phyloP scores from a whole-genome alignment of 1,284 basidiomycete species.

The Cutaneotrichosporon mucoides region DNA sequence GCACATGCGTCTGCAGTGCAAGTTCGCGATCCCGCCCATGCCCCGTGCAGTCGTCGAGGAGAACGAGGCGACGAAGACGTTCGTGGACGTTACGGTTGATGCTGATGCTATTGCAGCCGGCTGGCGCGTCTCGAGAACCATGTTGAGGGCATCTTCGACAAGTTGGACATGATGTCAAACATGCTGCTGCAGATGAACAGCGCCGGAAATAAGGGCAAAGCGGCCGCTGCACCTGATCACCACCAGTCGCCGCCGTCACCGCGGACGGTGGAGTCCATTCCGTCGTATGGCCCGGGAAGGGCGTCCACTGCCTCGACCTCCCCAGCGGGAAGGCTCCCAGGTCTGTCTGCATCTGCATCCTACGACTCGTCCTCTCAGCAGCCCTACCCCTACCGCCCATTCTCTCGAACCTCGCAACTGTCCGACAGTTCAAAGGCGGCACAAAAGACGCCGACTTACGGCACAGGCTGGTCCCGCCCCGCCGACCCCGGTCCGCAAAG shows the following conservation, averaged over 20 bases:
- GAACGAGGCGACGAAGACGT: slow-evolving; percentile 8
- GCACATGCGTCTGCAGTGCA: slow-evolving; percentile 22
- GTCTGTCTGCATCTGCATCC: not conserved
- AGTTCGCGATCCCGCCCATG: slow-evolving; percentile 15
- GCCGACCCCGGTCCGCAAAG: too few relatives aligned
- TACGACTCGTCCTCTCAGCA: too few relatives aligned
- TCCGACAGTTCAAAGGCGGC: too few relatives aligned
- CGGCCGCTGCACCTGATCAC: not conserved
- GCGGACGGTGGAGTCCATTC: not conserved
- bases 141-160: slow-evolving; percentile 17
- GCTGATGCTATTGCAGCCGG: slow-evolving; percentile 5
- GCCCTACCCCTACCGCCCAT: too few relatives aligned
- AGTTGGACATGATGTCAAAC: slow-evolving; percentile 16
- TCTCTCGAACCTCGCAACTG: too few relatives aligned
- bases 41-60: slow-evolving; percentile 22
- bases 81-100: not conserved
- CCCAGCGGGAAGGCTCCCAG: not conserved
- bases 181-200: not conserved
- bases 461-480: too few relatives aligned
- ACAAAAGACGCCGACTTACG: too few relatives aligned
- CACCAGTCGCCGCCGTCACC: not conserved
- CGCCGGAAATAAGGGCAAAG: not conserved
- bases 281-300: not conserved
- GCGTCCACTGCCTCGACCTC: not conserved
- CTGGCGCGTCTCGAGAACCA: slow-evolving; percentile 14